These are phyloP conservation scores for Protomyces arabidopsidicola DNA, from an alignment of 1,139 yeast genomes.

Conservation along the genomic window DNA sequence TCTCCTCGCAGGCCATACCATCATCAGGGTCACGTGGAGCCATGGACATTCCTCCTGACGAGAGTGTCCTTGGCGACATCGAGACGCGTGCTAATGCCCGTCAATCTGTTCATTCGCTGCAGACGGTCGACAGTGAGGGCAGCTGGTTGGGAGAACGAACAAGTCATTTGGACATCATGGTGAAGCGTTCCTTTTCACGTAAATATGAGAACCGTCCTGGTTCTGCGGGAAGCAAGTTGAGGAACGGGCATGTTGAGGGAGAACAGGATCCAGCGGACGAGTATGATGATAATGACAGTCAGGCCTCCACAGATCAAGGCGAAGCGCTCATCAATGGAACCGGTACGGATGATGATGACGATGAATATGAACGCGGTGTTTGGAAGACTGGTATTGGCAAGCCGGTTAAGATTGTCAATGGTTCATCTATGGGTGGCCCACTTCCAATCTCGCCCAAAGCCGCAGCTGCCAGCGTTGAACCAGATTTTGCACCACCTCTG, in stretches of 20 bases:
- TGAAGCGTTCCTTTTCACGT: conserved; percentile 18
- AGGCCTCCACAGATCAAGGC: background rate
- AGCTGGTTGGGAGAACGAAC: conserved; percentile 7
- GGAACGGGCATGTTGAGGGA: background rate
- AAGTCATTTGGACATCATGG: conserved; percentile 8
- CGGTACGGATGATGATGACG: conserved; percentile 3
- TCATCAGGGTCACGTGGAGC: background rate
- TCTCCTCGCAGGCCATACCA: background rate
- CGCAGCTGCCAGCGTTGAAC: background rate
- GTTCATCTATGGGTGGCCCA: background rate
- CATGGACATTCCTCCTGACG: background rate
- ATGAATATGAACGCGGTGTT: conserved; percentile 22
- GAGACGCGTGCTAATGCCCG: background rate
- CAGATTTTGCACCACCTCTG: background rate
- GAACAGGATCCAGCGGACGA: background rate
- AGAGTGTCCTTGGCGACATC: background rate
- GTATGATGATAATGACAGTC: background rate
- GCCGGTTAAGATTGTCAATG: conserved; percentile 12
- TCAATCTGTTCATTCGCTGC: conserved; percentile 11
- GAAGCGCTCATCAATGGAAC: background rate
- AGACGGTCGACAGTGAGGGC: conserved; percentile 13
- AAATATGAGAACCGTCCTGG: background rate
- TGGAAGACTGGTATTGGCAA: conserved; percentile 22
- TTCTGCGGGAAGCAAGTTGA: background rate
- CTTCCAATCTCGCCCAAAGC: background rate